These are phyloP conservation scores for Tricholoma furcatifolium DNA, from an alignment of 768 basidiomycete genomes.

Conservation along the genomic window DNA sequence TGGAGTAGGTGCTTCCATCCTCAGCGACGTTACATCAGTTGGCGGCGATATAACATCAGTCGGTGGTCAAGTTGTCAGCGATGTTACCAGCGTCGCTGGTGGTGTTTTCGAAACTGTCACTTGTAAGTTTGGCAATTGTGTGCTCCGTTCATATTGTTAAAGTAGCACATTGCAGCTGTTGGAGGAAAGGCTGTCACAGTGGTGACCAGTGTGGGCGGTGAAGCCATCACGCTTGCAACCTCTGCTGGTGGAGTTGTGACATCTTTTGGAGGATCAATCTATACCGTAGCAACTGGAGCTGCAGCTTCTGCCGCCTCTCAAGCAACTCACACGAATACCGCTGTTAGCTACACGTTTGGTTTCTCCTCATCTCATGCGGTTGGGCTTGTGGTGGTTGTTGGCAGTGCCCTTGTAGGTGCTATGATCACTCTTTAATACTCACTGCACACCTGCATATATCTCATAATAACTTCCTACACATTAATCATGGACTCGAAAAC, in stretches of 20 bases:
- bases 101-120: slow-evolving; percentile 38
- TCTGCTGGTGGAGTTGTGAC: slow-evolving; percentile 42
- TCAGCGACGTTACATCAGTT: slow-evolving; percentile 29
- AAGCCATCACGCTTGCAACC: slow-evolving; percentile 57
- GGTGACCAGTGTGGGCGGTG: slow-evolving; percentile 57
- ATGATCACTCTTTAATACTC: slow-evolving; percentile 31
- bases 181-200: slow-evolving; percentile 54
- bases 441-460: too few species aligned
- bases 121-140: slow-evolving; percentile 29
- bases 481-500: too few species aligned
- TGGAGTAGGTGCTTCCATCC: slow-evolving; percentile 33
- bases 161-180: slow-evolving; percentile 38
- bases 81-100: slow-evolving; percentile 28
- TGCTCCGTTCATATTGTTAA: slow-evolving; percentile 13
- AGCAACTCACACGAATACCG: slow-evolving; percentile 22
- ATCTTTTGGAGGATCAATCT: slow-evolving; percentile 51
- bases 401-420: slow-evolving; percentile 41
- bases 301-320: slow-evolving; percentile 25
- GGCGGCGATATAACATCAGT: slow-evolving; percentile 27
- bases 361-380: slow-evolving; percentile 29
- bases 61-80: slow-evolving; percentile 26
- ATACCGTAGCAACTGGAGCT: slow-evolving; percentile 45
- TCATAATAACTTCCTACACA: too few species aligned
- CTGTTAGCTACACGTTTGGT: slow-evolving; percentile 21
- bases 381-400: slow-evolving; percentile 34